A percentile compares a stretch with the other conserved stretches of the same genome.
phyloP scores from a whole-genome alignment of 108 stramenopile species.

The Nitzschia putrida region DNA sequence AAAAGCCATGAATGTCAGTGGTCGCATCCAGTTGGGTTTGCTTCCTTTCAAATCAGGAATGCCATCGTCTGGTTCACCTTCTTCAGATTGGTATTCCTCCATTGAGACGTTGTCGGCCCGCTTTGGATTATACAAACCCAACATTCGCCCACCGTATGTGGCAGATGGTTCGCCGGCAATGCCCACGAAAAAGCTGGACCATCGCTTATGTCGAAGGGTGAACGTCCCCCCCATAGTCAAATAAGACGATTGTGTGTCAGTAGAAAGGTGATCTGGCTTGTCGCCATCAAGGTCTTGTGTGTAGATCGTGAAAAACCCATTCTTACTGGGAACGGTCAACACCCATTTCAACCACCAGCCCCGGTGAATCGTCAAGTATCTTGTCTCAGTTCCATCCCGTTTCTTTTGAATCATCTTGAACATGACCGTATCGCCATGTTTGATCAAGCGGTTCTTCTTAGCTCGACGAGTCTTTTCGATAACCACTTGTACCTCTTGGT shows the following conservation, averaged over 20 bases:
- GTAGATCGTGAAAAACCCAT: conserved; percentile 63
- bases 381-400: conserved; percentile 44
- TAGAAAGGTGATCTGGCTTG: conserved; percentile 4
- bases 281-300: conserved; percentile 39
- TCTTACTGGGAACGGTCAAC: conserved; percentile 58
- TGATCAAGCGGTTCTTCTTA: conserved; percentile 51
- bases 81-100: conserved; percentile 49
- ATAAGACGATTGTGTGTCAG: conserved; percentile 44
- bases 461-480: conserved; percentile 58
- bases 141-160: conserved; percentile 84
- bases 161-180: conserved; percentile 64
- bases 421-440: conserved; percentile 79
- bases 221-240: conserved; percentile 74
- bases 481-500: conserved; percentile 47
- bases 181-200: conserved; percentile 82
- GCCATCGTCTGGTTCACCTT: conserved; percentile 45
- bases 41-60: conserved; percentile 34
- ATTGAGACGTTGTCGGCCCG: background rate
- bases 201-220: conserved; percentile 62
- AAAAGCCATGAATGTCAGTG: conserved; percentile 34
- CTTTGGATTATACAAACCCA: conserved; percentile 63
- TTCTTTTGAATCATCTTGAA: conserved; percentile 59
- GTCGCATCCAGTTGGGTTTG: conserved; percentile 46
- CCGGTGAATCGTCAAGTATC: conserved; percentile 79
- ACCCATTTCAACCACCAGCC: conserved; percentile 95